Evolutionary conservation across 768 basidiomycete genomes (phyloP), one percentile per base, ranked within the genome.

Genomic region (Dendrothele bispora): DNA sequence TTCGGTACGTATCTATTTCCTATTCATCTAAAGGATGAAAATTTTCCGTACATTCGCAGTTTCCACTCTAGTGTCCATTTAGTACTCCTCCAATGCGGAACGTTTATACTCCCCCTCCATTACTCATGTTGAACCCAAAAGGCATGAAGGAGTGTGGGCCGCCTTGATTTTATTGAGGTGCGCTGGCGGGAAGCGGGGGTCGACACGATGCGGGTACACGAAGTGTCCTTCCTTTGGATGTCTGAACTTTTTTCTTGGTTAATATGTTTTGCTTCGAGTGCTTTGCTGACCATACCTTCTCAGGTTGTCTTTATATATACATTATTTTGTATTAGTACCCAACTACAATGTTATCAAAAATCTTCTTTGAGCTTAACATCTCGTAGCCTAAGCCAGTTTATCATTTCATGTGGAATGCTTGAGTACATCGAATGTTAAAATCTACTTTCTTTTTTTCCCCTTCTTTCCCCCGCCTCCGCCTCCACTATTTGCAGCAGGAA

Each of bases 171-270:
- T 48, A 21, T 35, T 52, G 46, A 57, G 73, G 82, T 82, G 82
- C 84, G 86, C 84, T 88, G 82, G 73, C 73, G 77, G 72, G 63
- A 84, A 74, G 80, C 72, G 79, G 80, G 77, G 85, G 86, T 86
- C 64, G 84, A 73, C 74, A 70, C 71, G 63, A 79, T 89, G 86
- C 74, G 82, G 74, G 86, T 63, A n/a, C n/a, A n/a, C 67, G 57
- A 58, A 73, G 79, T 67, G 74, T 82, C 81, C 87, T 87, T 89
- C 86, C 86, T 84, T 87, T 85, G 86, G 86, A 88, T 89, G 86
- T 88, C 86, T 88, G 86, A 88, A 21, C 44, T 35, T 25, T 2
- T 21, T 1, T 35, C 14, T 36, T 24, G 27, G 15, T 36, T 36
- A 8, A n/a, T n/a, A n/a, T n/a, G n/a, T n/a, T n/a, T n/a, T n/a